Percentiles rank a stretch among this genome's conserved stretches.
phyloP scores from a whole-genome alignment of 2,329 filamentous ascomycete genomes.

The Alternaria rosae region DNA sequence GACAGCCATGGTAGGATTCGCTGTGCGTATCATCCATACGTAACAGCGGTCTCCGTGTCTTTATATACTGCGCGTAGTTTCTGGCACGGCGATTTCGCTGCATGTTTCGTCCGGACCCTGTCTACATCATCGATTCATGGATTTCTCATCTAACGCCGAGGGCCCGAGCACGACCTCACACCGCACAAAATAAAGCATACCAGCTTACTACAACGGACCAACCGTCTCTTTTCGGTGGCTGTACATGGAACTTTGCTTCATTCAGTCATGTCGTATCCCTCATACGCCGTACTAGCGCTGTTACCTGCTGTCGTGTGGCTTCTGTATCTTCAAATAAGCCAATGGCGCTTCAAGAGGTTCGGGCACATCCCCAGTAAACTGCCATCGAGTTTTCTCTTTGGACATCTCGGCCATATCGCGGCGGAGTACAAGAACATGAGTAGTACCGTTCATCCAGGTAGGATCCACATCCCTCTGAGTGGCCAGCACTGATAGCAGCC shows the following conservation, averaged over 20 bases:
- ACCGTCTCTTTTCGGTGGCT: not conserved
- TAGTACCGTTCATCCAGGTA: slow-evolving; percentile 38
- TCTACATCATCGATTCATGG: slow-evolving; percentile 3
- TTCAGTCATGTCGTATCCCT: slow-evolving; percentile 25
- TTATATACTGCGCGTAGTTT: not conserved
- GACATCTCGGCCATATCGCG: slow-evolving; percentile 37
- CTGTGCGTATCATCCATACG: not conserved
- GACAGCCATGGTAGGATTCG: not conserved
- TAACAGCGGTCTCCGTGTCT: not conserved
- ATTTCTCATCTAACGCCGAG: not conserved
- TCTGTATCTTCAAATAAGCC: slow-evolving; percentile 29
- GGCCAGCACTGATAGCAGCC: not conserved
- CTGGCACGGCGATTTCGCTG: not conserved
- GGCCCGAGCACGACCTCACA: slow-evolving; percentile 4
- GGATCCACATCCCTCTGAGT: not conserved
- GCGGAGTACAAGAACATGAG: slow-evolving; percentile 35
- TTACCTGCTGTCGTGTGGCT: slow-evolving; percentile 27
- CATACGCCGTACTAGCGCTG: slow-evolving; percentile 29
- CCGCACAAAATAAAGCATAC: not conserved
- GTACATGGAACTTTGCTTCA: not conserved
- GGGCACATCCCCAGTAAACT: slow-evolving; percentile 31
- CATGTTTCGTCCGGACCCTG: not conserved
- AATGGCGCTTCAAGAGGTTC: slow-evolving; percentile 39
- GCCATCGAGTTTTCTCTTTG: slow-evolving; percentile 35
- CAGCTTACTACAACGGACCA: not conserved